A percentile compares a stretch with the other conserved stretches of the same genome.
Evolutionary conservation across 306 rosid genomes (phyloP).

Genomic region (Cucumis hystrix): DNA sequence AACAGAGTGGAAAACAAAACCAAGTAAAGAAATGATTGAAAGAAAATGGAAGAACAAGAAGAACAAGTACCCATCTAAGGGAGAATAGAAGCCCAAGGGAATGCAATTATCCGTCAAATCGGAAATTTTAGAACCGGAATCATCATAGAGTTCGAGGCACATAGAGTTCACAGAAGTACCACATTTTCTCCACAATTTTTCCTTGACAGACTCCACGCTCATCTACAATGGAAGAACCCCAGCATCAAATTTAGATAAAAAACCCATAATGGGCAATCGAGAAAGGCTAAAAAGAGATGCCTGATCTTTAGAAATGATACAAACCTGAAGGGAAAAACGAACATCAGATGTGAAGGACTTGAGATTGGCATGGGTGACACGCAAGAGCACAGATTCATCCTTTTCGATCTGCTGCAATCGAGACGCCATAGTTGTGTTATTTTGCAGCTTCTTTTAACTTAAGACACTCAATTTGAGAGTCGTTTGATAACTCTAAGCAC

Average conservation of each 20-base stretch:
- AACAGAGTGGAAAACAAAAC: not conserved
- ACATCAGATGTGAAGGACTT: slow-evolving; percentile 56
- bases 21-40: not conserved
- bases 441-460: not conserved
- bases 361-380: slow-evolving; percentile 64
- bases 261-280: not conserved
- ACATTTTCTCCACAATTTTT: slow-evolving; percentile 72
- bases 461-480: not conserved
- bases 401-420: slow-evolving; percentile 40
- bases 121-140: slow-evolving; percentile 38
- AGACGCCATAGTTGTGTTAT: slow-evolving; percentile 30
- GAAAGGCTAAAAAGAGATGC: not conserved
- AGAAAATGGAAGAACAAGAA: not conserved
- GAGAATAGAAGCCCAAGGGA: slow-evolving; percentile 67
- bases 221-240: slow-evolving; percentile 14
- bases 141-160: slow-evolving; percentile 67
- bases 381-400: slow-evolving; percentile 49
- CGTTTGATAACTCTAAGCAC: not conserved
- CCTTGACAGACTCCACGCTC: slow-evolving; percentile 60
- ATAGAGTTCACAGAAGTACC: slow-evolving; percentile 68
- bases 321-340: slow-evolving; percentile 60
- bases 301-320: not conserved
- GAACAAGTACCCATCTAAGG: slow-evolving; percentile 51
- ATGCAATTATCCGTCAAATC: slow-evolving; percentile 45
- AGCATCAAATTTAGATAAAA: not conserved